Percentiles rank a stretch among this genome's conserved stretches.
Conservation (phyloP, 192 early-diverging fungal species). For the Linnemannia elongata region DNA sequence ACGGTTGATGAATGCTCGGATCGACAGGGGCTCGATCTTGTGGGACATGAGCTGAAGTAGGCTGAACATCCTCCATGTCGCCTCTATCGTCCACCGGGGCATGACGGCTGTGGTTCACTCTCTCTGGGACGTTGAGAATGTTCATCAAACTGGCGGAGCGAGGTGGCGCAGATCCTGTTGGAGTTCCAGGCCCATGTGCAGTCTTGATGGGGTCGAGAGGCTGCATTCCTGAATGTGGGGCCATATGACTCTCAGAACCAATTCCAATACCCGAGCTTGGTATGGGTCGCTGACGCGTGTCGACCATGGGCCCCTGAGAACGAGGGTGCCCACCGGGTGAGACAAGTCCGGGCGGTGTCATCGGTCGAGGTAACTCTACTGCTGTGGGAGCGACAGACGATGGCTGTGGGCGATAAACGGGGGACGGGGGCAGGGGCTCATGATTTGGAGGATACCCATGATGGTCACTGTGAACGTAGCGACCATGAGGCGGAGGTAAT, state of each 20-base stretch:
- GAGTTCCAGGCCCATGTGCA: background rate
- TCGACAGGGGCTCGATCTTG: background rate
- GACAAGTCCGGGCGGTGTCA: slow-evolving; percentile 16
- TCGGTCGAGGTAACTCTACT: slow-evolving; percentile 4
- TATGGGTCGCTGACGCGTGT: slow-evolving; percentile 11
- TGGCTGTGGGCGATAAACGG: slow-evolving; percentile 11
- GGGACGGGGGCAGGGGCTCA: background rate
- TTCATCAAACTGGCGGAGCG: slow-evolving; percentile 45
- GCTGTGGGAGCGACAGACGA: background rate
- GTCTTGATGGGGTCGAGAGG: background rate
- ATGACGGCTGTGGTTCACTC: slow-evolving; percentile 7
- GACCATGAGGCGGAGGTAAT: slow-evolving; percentile 10
- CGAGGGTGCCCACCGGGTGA: background rate
- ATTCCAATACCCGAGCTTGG: background rate
- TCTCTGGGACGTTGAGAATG: slow-evolving; percentile 35
- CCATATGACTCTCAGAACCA: background rate
- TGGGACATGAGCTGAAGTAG: background rate
- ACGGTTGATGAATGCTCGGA: background rate
- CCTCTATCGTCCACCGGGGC: background rate
- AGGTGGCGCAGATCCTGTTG: slow-evolving; percentile 15
- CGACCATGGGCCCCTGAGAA: background rate
- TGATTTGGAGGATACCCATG: slow-evolving; percentile 28
- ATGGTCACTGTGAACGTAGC: slow-evolving; percentile 21
- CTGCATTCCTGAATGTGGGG: background rate
- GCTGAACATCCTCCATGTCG: slow-evolving; percentile 10